phyloP scores from a whole-genome alignment of 164 flowering plant genomes.

The Sextonia rubra region DNA sequence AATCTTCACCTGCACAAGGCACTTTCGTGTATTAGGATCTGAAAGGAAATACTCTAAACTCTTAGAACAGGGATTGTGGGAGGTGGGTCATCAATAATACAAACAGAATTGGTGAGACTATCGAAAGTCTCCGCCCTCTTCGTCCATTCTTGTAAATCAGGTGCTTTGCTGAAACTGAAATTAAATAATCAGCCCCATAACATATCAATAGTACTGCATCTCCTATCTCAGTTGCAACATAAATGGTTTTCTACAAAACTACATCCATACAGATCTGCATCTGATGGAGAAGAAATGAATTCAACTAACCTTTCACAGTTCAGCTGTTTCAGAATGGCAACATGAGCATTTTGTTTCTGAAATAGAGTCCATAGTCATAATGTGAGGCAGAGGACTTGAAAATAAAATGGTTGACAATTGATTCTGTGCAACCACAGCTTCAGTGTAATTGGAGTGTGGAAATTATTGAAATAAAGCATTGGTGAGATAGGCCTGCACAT shows the following conservation, averaged over 20 bases:
- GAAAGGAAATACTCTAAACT: slow-evolving; percentile 6
- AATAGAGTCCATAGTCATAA: slow-evolving; percentile 20
- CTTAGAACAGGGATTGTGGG: slow-evolving; percentile 2
- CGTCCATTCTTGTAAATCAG: slow-evolving; percentile 81
- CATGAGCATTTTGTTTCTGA: slow-evolving; percentile 93
- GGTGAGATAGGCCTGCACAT: neutral
- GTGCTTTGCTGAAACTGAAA: slow-evolving; percentile 64
- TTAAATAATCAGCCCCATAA: slow-evolving; percentile 13
- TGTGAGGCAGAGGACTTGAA: slow-evolving; percentile 6
- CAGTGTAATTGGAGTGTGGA: neutral
- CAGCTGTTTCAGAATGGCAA: slow-evolving; percentile 72
- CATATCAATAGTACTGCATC: slow-evolving; percentile 2
- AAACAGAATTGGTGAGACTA: slow-evolving; percentile 66
- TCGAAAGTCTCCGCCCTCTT: slow-evolving; percentile 81
- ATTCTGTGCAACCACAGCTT: neutral
- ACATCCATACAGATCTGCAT: neutral
- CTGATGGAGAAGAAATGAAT: slow-evolving; percentile 7
- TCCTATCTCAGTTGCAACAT: neutral
- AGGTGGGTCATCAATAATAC: slow-evolving; percentile 20
- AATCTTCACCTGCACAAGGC: slow-evolving; percentile 69
- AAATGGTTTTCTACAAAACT: neutral
- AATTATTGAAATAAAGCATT: neutral
- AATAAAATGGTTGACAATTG: neutral
- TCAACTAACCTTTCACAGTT: slow-evolving; percentile 47
- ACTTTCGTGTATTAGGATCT: slow-evolving; percentile 1